Conservation (phyloP, 78 protist genomes). For the Protostelium mycophagum region DNA sequence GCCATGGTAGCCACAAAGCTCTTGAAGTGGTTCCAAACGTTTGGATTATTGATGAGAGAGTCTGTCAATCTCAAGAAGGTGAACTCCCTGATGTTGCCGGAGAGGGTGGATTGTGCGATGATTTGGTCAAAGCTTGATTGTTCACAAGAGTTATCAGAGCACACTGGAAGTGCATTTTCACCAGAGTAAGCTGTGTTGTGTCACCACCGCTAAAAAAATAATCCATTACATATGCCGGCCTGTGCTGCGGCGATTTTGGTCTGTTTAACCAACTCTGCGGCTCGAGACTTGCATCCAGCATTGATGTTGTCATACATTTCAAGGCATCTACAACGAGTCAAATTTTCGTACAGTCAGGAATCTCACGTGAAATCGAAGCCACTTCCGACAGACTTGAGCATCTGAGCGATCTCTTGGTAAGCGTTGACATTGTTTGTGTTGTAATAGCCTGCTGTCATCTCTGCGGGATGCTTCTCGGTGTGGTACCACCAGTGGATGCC, state of each 20-base stretch:
- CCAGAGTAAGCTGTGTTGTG: too few species aligned
- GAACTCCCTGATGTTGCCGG: not conserved
- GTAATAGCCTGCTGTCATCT: constrained; percentile 83
- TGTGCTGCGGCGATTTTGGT: constrained; percentile 12
- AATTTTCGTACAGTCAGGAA: not conserved
- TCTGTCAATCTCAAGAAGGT: not conserved
- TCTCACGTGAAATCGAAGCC: too few species aligned
- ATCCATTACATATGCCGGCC: constrained; percentile 18
- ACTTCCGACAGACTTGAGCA: too few species aligned
- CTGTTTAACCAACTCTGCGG: constrained; percentile 57
- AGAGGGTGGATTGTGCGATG: too few species aligned
- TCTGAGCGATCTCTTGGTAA: constrained; percentile 58
- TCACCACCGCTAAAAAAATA: not conserved
- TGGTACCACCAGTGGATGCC: constrained; percentile 91
- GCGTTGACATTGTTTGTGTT: too few species aligned
- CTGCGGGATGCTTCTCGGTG: constrained; percentile 79
- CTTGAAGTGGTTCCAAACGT: not conserved
- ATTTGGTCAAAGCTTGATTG: too few species aligned
- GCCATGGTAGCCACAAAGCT: not conserved
- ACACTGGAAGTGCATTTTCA: constrained; percentile 62
- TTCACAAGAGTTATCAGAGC: too few species aligned
- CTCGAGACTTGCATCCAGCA: constrained; percentile 47
- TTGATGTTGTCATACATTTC: constrained; percentile 37
- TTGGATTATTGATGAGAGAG: not conserved
- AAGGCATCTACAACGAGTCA: constrained; percentile 21